Percentiles rank a stretch among this genome's conserved stretches.
Conservation (phyloP, 2,329 filamentous ascomycete species). For the Thermothelomyces thermophilus region DNA sequence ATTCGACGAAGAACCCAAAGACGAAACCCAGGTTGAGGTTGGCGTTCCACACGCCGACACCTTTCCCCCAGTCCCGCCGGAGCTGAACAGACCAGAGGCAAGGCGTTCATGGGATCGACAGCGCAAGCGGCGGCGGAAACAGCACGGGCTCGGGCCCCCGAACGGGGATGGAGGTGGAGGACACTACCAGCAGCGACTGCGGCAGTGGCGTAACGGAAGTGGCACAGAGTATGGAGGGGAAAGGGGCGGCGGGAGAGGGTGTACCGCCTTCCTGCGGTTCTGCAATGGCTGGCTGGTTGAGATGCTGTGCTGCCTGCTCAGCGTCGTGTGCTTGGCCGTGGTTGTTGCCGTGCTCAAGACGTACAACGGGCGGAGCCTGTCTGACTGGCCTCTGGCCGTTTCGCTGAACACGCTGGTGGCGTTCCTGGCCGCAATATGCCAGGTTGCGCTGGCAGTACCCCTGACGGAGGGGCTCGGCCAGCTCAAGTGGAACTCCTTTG, state of each 20-base stretch:
- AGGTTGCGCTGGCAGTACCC: conserved; percentile 23
- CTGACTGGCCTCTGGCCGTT: conserved; percentile 22
- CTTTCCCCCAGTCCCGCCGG: conserved; percentile 14
- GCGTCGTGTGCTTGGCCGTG: conserved; percentile 18
- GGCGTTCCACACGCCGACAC: conserved; percentile 11
- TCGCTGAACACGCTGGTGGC: conserved; percentile 28
- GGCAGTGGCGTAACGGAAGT: not conserved
- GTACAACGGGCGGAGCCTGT: conserved; percentile 21
- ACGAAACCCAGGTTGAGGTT: conserved; percentile 13
- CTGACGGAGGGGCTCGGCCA: conserved; percentile 28
- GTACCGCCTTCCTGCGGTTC: not conserved
- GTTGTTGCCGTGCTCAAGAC: conserved; percentile 18
- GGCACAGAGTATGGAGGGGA: not conserved
- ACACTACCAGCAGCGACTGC: not conserved
- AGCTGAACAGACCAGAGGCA: conserved; percentile 6
- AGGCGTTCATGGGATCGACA: conserved; percentile 20
- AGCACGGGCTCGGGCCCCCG: not conserved
- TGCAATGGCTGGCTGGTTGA: conserved; percentile 21
- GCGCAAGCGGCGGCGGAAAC: conserved; percentile 14
- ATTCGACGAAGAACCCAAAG: conserved; percentile 13
- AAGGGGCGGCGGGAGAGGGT: not conserved
- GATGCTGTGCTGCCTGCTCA: conserved; percentile 20
- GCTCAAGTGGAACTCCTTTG: conserved; percentile 32
- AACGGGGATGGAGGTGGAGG: not conserved
- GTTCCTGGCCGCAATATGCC: conserved; percentile 26